A percentile compares a stretch with the other conserved stretches of the same genome.
Evolutionary conservation across 169 alveolate species (phyloP).

Genomic region (Hepatocystis sp.): DNA sequence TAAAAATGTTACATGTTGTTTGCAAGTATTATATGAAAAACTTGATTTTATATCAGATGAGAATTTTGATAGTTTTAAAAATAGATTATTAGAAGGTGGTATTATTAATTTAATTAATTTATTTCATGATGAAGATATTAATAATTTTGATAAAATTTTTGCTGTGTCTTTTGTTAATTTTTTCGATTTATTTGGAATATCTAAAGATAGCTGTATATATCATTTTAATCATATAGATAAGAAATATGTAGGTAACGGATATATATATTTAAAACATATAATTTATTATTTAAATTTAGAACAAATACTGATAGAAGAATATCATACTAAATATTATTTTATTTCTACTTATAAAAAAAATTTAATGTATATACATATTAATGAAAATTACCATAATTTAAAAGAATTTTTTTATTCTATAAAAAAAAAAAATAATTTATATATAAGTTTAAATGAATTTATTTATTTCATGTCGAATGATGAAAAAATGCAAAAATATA

Average conservation of each 20-base stretch:
- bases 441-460: slow-evolving; percentile 54
- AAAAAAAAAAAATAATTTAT: slow-evolving; percentile 43
- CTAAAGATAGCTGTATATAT: slow-evolving; percentile 34
- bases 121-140: slow-evolving; percentile 65
- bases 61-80: slow-evolving; percentile 41
- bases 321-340: slow-evolving; percentile 40
- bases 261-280: slow-evolving; percentile 46
- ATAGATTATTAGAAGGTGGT: slow-evolving; percentile 56
- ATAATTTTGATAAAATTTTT: slow-evolving; percentile 66
- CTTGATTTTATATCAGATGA: slow-evolving; percentile 37
- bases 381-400: slow-evolving; percentile 35
- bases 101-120: slow-evolving; percentile 55
- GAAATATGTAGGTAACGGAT: slow-evolving; percentile 34
- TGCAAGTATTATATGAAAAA: slow-evolving; percentile 49
- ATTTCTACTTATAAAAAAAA: slow-evolving; percentile 36
- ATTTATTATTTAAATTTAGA: slow-evolving; percentile 55
- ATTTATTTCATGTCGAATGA: slow-evolving; percentile 50
- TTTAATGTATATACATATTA: slow-evolving; percentile 52
- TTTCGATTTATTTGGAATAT: slow-evolving; percentile 68
- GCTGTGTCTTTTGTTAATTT: slow-evolving; percentile 72
- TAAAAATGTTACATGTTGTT: slow-evolving; percentile 17
- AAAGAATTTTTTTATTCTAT: slow-evolving; percentile 35
- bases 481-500: slow-evolving; percentile 29
- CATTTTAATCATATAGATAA: slow-evolving; percentile 62
- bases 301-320: slow-evolving; percentile 44